Base-by-base conservation (phyloP, 805 yeast species). In the Hanseniaspora meyeri region DNA sequence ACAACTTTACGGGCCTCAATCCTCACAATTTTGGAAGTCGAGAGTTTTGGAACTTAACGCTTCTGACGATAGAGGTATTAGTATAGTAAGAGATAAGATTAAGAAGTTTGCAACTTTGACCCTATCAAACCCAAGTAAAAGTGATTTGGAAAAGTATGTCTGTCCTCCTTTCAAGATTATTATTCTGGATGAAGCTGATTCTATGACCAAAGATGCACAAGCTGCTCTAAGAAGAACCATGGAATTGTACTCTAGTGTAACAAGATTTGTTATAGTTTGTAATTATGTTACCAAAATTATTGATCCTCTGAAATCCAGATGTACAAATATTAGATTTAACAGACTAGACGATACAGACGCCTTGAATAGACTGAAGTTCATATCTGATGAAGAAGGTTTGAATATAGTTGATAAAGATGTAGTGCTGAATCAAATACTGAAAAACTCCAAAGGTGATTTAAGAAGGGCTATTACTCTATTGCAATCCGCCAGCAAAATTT, bases 201-300 rank as follows among this genome's bases (percentile, higher is more conserved):
- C 96, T 12, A 93, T 93, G 97, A 93, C 98, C 10, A 79, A 87
- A 45, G 97, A 88, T 63, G 98, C 98, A 0, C 98, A 93, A 67
- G 80, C 89, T 56, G 98, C 98, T 1, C 74, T 93, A 60, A 80
- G 98, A 72, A 79, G 98, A 69, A 91, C 95, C 1, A 86, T 86
- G 90, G 96, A 88, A 66, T 86, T 83, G 3, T 90, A 87, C 69
- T 85, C 97, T 1, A 78, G 80, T 42, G 88, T 89, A 54, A 87
- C 98, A 1, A 77, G 99, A 63, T 93, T 93, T 71, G 93, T 97
- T 68, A 72, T 93, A 59, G 85, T 93, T 52, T 93, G 99, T 75
- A 93, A 93, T 68, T 93, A 93, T 70, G 93, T 93, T 60, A 93
- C 99, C 1, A 77, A 97, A 58, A 93, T 93, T 62, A 93, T 93